Evolutionary conservation across 208 protist species (phyloP).

Genomic region (Crithidia acanthocephali): DNA sequence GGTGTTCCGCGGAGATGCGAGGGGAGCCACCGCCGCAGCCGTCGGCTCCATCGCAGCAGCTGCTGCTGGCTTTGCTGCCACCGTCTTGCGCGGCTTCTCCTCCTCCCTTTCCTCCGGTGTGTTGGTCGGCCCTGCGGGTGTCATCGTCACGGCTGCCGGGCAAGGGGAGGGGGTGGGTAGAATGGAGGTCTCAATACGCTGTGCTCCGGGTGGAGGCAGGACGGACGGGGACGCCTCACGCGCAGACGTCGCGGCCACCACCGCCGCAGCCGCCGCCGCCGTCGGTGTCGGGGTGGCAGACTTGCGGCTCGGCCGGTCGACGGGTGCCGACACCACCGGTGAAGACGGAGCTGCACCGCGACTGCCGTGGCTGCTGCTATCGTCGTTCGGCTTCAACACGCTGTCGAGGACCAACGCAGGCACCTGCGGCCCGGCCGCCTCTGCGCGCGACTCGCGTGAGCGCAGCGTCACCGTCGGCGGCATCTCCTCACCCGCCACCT

Average conservation of each 20-base stretch:
- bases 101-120: background rate
- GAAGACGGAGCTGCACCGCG: background rate
- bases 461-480: slow-evolving; percentile 23
- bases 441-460: background rate
- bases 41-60: background rate
- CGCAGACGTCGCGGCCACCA: background rate
- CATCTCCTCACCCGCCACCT: slow-evolving; percentile 8
- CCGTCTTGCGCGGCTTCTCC: slow-evolving; percentile 23
- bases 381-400: slow-evolving; percentile 16
- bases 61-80: slow-evolving; percentile 19
- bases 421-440: background rate
- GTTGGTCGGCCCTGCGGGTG: background rate
- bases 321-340: background rate
- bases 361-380: background rate
- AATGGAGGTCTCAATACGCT: slow-evolving; percentile 3
- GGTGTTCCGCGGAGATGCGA: background rate
- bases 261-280: background rate
- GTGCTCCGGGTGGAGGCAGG: slow-evolving; percentile 14
- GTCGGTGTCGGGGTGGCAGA: background rate
- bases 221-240: slow-evolving; percentile 25
- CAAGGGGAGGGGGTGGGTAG: background rate
- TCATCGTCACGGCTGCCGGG: background rate
- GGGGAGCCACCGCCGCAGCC: background rate
- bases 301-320: background rate
- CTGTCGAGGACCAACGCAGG: slow-evolving; percentile 13